Percentiles rank a stretch among this genome's conserved stretches.
phyloP scores from a whole-genome alignment of 2,329 filamentous ascomycete genomes.

The Cercospora berteroae region DNA sequence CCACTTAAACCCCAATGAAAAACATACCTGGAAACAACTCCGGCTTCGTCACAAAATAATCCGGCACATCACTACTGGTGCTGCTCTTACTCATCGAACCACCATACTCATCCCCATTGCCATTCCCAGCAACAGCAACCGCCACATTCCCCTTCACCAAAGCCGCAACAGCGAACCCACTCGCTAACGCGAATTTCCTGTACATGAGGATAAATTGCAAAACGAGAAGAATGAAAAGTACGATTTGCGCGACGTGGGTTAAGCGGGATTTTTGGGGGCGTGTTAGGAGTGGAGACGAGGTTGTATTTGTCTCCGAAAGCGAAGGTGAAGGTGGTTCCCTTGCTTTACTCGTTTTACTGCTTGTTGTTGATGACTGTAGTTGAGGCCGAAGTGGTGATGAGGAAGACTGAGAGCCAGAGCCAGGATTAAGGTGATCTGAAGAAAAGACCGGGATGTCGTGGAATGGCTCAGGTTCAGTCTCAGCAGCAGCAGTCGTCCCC shows the following conservation, averaged over 20 bases:
- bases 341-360: neutral
- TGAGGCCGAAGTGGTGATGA: neutral
- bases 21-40: slow-evolving; percentile 48
- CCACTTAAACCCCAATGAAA: too few species aligned
- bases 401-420: neutral
- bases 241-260: slow-evolving; percentile 22
- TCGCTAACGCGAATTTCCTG: slow-evolving; percentile 33
- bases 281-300: neutral
- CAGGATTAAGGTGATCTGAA: neutral
- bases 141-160: slow-evolving; percentile 12
- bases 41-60: slow-evolving; percentile 63
- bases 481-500: neutral
- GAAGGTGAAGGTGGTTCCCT: neutral
- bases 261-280: neutral
- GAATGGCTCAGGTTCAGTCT: neutral
- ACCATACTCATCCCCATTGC: neutral
- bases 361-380: too few species aligned
- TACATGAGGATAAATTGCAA: slow-evolving; percentile 36
- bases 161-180: slow-evolving; percentile 22
- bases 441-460: neutral
- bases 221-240: slow-evolving; percentile 31
- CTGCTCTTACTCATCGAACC: slow-evolving; percentile 15
- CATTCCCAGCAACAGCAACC: slow-evolving; percentile 12
- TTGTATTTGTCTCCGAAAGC: neutral
- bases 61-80: slow-evolving; percentile 50